phyloP scores from a whole-genome alignment of 148 eudicot species.

The Vaccinium vitisidaea region DNA sequence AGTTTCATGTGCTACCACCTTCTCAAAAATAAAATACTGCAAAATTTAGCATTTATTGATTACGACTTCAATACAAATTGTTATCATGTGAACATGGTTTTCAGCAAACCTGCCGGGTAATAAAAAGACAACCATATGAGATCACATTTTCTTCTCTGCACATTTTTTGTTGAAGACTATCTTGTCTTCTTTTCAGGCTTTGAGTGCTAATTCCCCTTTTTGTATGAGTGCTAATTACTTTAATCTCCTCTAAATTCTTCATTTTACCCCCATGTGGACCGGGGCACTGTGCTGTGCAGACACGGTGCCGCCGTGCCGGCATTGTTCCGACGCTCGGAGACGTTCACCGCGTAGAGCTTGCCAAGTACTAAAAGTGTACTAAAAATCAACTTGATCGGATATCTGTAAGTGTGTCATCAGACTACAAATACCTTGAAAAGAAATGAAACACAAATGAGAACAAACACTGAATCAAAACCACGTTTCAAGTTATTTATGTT shows the following conservation, averaged over 20 bases:
- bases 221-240: not conserved
- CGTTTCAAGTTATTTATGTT: too few relatives aligned
- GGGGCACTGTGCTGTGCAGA: too few relatives aligned
- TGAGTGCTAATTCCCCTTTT: not conserved
- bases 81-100: not conserved
- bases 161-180: not conserved
- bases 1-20: not conserved
- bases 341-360: too few relatives aligned
- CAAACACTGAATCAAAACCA: too few relatives aligned
- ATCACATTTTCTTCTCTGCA: not conserved
- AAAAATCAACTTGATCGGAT: too few relatives aligned
- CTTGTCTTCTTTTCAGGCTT: not conserved
- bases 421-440: too few relatives aligned
- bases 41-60: not conserved
- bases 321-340: too few relatives aligned
- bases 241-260: not conserved
- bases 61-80: not conserved
- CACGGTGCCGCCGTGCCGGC: too few relatives aligned
- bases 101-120: not conserved
- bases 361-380: too few relatives aligned
- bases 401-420: too few relatives aligned
- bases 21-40: not conserved
- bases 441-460: too few relatives aligned
- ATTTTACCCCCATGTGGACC: not conserved
- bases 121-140: not conserved